Base-by-base conservation (phyloP, 23 red algal species). In the Gracilariopsis chorda region DNA sequence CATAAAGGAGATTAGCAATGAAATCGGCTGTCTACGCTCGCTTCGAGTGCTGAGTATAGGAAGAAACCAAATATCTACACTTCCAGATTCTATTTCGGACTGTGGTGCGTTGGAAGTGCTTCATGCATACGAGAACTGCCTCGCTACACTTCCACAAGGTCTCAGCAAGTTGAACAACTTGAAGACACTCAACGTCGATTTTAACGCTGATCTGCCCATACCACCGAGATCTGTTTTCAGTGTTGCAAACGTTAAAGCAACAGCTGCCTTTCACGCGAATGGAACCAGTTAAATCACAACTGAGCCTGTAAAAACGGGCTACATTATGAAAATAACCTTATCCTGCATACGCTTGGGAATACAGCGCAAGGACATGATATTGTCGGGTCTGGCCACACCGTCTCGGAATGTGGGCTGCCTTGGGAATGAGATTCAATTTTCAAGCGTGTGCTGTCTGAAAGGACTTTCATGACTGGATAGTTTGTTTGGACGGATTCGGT, bases 41-140 rank as follows among this genome's bases (percentile, higher is more conserved):
- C 93, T 99, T 20, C 58, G 84, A 46, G 81, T 92, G 3, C 87
- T 99, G 8, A 99, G 92, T 71, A 19, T 96, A 33, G 97, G 97
- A 13, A 36, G 97, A 32, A 99, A 99, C 74, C 90, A 96, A 51
- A 87, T 99, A 55, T 49, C 28, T 45, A 51, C 33, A 51, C 69
- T 99, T 57, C 97, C 97, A 32, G 51, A 67, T 3, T 65, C 77
- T 23, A 80, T 99, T 48, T 90, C 81, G 27, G 40, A 84, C 20
- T 93, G 83, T 44, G 46, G 25, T 16, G 21, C 58, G 1, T 60
- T 99, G 49, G 85, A 94, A 46, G 51, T 72, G 36, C 68, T 99
- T 20, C 87, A 96, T 44, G 75, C 82, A 40, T 99, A 99, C 53
- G 97, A 99, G 64, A 99, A 99, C 61, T 91, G 82, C 59, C 78